Conservation (phyloP, 192 early-diverging fungal species). For the Podochytrium sp. region DNA sequence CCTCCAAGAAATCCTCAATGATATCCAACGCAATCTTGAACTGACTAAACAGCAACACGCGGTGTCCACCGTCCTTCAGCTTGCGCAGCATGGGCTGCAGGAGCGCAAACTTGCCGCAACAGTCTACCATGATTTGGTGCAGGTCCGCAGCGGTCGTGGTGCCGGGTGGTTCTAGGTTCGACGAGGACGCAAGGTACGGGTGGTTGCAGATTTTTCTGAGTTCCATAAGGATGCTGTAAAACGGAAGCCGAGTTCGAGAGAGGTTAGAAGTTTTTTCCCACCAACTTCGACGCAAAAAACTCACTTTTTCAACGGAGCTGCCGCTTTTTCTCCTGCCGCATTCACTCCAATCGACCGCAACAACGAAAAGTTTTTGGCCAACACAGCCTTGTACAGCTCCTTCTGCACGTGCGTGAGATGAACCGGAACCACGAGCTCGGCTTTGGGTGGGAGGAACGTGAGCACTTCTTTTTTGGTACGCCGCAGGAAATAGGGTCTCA, state of each 20-base stretch:
- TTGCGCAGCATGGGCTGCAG: constrained; percentile 71
- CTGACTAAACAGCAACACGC: constrained; percentile 83
- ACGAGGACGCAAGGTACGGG: constrained; percentile 61
- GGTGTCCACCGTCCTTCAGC: constrained; percentile 60
- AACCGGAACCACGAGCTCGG: constrained; percentile 73
- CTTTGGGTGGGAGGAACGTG: constrained; percentile 63
- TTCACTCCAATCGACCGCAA: constrained; percentile 51
- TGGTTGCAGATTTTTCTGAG: constrained; percentile 74
- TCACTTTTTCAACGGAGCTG: constrained; percentile 39
- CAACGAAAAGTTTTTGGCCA: constrained; percentile 57
- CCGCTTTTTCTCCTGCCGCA: constrained; percentile 28
- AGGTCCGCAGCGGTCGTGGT: constrained; percentile 44
- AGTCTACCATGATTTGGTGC: constrained; percentile 58
- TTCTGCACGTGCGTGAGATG: constrained; percentile 70
- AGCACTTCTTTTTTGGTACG: constrained; percentile 66
- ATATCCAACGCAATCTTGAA: constrained; percentile 85
- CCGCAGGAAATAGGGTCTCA: constrained; percentile 74
- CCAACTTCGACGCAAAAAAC: not conserved
- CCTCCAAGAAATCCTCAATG: constrained; percentile 72
- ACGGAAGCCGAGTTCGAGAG: no score
- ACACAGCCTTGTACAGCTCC: constrained; percentile 67
- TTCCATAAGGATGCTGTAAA: constrained; percentile 65
- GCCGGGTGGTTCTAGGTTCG: constrained; percentile 53
- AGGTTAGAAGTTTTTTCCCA: not conserved
- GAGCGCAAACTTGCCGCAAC: constrained; percentile 67